A percentile compares a stretch with the other conserved stretches of the same genome.
Evolutionary conservation across 2,329 filamentous ascomycete species (phyloP).

Genomic region (Phyllosticta citribraziliensis): DNA sequence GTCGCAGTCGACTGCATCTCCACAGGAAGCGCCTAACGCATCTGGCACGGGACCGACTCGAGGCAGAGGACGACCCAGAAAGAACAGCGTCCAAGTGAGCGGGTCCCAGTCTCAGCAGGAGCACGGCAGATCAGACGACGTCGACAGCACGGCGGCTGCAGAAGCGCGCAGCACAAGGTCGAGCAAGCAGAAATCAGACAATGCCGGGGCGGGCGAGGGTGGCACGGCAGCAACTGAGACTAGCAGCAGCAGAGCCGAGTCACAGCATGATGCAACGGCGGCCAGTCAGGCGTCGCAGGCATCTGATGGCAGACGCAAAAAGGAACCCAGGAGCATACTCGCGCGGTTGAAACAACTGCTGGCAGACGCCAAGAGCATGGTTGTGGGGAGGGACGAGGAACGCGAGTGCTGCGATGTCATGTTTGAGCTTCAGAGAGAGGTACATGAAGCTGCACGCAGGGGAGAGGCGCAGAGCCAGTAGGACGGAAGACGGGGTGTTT

Average conservation of each 20-base stretch:
- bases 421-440: conserved; percentile 66
- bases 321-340: conserved; percentile 41
- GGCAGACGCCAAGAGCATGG: conserved; percentile 47
- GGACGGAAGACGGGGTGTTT: background rate
- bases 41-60: background rate
- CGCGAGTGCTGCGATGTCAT: conserved; percentile 66
- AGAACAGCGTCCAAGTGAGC: background rate
- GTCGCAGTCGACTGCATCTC: conserved; percentile 11
- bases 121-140: background rate
- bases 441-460: conserved; percentile 60
- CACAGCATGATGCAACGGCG: background rate
- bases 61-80: background rate
- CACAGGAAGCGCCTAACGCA: background rate
- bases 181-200: conserved; percentile 1
- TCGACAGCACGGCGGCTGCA: background rate
- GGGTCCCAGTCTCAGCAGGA: background rate
- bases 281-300: conserved; percentile 6
- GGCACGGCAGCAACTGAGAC: conserved; percentile 3
- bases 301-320: background rate
- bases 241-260: background rate
- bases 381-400: conserved; percentile 55
- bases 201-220: background rate
- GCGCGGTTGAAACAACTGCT: conserved; percentile 47
- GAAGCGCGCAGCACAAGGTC: background rate
- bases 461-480: conserved; percentile 10